Base-by-base conservation (phyloP, 2,329 filamentous ascomycete genomes). In the Neofusicoccum sp. region DNA sequence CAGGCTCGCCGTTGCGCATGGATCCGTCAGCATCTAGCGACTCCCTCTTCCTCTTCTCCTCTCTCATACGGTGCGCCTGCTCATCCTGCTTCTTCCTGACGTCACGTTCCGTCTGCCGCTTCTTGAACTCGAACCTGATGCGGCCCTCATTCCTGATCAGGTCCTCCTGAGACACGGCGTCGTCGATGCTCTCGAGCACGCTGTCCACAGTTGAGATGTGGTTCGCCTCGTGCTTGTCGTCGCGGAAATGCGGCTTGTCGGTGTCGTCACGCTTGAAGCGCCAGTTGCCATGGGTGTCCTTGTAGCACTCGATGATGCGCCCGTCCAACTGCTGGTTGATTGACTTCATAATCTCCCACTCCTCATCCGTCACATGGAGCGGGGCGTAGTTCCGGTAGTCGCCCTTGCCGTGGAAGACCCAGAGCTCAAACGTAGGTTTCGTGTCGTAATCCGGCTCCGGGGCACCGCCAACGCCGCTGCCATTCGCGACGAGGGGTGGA, bases 211-310 rank as follows among this genome's bases (percentile, higher is more conserved):
- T 93, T 16, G 80, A 87, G 62, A 90, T 88, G 75, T 98, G 93
- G 70, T 99, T 99, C 0, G 90, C 92, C 66, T 96, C 89, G 30
- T 82, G 80, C 78, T 99, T 99, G 75, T 99, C 95, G 69, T 98
- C 93, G 57, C 95, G 84, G 75, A 97, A 93, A 31, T 93, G 87
- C 67, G 95, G 88, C 20, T 73, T 74, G 11, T 77, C 77, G 57
- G 79, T 76, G 31, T 70, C 68, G 61, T 81, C 79, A 12, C 73
- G 69, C 67, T 81, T 82, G 73, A 91, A 90, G 61, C 92, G 86
- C 95, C 95, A 99, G 24, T 87, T 80, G 16, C 84, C 84, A 61
- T 87, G 75, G 1, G 85, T 80, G 70, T 96, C 91, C 75, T 91
- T 86, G 70, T 86, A 91, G 72, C 92, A 97, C 77, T 99, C 95